phyloP scores from a whole-genome alignment of 139 green algal genomes.

The Pleodorina starrii region DNA sequence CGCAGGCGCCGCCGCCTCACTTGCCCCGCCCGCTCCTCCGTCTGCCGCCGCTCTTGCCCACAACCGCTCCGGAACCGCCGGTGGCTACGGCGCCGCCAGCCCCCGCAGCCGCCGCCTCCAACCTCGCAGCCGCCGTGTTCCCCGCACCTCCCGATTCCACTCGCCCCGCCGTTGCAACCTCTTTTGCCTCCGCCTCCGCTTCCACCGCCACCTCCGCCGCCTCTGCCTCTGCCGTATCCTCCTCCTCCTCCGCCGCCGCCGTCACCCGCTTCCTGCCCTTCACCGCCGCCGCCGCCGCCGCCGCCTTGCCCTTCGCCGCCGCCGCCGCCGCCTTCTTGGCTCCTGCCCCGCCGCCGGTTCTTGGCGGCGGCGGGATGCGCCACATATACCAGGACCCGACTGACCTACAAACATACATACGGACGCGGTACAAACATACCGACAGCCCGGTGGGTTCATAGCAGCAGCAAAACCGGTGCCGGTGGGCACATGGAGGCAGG shows the following conservation, averaged over 20 bases:
- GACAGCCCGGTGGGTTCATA: background rate
- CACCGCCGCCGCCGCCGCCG: background rate
- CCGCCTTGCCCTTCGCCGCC: background rate
- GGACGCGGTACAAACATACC: background rate
- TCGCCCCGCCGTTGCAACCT: too few species aligned
- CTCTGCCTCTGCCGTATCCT: background rate
- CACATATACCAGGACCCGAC: conserved; percentile 47
- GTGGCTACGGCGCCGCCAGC: too few species aligned
- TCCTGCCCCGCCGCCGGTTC: background rate
- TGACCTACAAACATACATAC: conserved; percentile 1
- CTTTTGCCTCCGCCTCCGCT: background rate
- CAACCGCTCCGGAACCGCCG: too few species aligned
- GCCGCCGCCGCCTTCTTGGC: background rate
- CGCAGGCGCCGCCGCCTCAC: too few species aligned
- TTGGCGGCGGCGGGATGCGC: conserved; percentile 21
- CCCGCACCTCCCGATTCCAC: too few species aligned
- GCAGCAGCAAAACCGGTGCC: background rate
- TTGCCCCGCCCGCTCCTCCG: too few species aligned
- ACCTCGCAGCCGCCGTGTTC: too few species aligned
- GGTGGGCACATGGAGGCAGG: background rate
- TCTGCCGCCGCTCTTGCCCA: too few species aligned
- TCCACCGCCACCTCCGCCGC: background rate
- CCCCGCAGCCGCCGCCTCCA: too few species aligned
- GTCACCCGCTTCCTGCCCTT: background rate
- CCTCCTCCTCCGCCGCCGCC: background rate